These are phyloP conservation scores for Trypanosoma melophagium DNA, from an alignment of 208 protist species.

Conservation along the genomic window DNA sequence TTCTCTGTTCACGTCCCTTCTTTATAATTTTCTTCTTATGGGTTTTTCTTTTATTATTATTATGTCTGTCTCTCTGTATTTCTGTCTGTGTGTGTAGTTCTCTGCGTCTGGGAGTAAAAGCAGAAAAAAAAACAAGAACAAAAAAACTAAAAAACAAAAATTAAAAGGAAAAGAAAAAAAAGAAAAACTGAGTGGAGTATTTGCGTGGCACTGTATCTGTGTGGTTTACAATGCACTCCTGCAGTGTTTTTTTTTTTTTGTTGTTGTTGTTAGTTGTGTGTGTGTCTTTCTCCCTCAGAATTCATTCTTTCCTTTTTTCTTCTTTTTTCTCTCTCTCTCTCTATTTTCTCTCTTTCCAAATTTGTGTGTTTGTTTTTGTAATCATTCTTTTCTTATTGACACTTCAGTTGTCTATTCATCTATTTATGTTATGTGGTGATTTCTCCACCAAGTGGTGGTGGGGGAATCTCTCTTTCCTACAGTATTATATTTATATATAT, in stretches of 20 bases:
- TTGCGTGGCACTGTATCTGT: no score
- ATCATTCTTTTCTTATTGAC: constrained; percentile 9
- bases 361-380: constrained; percentile 14
- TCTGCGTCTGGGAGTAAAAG: no score
- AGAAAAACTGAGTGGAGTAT: no score
- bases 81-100: no score
- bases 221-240: no score
- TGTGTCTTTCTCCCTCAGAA: background rate
- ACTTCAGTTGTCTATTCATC: constrained; percentile 6
- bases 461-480: constrained; percentile 7
- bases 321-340: constrained; percentile 13
- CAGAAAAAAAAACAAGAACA: no score
- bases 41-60: no score
- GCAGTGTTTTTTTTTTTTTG: background rate
- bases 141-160: no score
- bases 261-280: background rate
- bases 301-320: background rate
- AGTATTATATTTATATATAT: constrained; percentile 16
- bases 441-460: background rate
- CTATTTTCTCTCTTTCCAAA: constrained; percentile 4
- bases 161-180: no score
- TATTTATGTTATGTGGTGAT: background rate
- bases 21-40: no score
- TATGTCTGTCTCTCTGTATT: no score
- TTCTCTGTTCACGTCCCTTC: no score